Evolutionary conservation across 495 filamentous ascomycete species (phyloP).

Genomic region (Lasiosphaeris hirsuta): DNA sequence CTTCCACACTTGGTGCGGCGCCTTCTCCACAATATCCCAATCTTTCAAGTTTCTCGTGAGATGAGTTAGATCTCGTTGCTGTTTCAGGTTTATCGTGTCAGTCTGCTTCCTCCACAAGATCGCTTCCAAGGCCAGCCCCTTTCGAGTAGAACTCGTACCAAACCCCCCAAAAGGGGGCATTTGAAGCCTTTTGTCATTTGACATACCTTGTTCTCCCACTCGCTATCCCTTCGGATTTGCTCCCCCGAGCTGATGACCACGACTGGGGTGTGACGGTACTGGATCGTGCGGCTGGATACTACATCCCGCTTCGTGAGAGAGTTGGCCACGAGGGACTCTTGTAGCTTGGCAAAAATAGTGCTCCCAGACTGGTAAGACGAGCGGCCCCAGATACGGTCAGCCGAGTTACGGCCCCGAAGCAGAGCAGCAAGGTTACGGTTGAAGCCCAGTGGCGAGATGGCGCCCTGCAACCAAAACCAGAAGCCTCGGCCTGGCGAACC

Average conservation of each 20-base stretch:
- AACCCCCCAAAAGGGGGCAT: background rate
- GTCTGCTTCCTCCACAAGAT: background rate
- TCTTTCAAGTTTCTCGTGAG: slow-evolving; percentile 70
- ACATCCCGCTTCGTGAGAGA: slow-evolving; percentile 81
- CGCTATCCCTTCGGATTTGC: slow-evolving; percentile 49
- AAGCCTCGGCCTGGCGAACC: slow-evolving; percentile 71
- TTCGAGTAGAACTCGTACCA: background rate
- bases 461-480: slow-evolving; percentile 75
- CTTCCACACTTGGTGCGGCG: slow-evolving; percentile 85
- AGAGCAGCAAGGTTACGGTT: slow-evolving; percentile 73
- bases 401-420: slow-evolving; percentile 71
- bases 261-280: slow-evolving; percentile 67
- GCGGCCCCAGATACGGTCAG: slow-evolving; percentile 78
- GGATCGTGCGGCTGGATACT: slow-evolving; percentile 68
- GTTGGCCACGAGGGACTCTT: slow-evolving; percentile 85
- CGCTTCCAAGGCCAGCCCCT: background rate
- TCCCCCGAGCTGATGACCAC: slow-evolving; percentile 78
- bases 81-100: slow-evolving; percentile 34
- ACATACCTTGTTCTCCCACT: slow-evolving; percentile 64
- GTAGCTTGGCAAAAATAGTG: slow-evolving; percentile 81
- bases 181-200: background rate
- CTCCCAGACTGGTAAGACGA: slow-evolving; percentile 75
- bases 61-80: slow-evolving; percentile 75
- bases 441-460: slow-evolving; percentile 82
- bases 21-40: slow-evolving; percentile 84